phyloP scores from a whole-genome alignment of 495 filamentous ascomycete genomes.

The Penicillium argentinense region DNA sequence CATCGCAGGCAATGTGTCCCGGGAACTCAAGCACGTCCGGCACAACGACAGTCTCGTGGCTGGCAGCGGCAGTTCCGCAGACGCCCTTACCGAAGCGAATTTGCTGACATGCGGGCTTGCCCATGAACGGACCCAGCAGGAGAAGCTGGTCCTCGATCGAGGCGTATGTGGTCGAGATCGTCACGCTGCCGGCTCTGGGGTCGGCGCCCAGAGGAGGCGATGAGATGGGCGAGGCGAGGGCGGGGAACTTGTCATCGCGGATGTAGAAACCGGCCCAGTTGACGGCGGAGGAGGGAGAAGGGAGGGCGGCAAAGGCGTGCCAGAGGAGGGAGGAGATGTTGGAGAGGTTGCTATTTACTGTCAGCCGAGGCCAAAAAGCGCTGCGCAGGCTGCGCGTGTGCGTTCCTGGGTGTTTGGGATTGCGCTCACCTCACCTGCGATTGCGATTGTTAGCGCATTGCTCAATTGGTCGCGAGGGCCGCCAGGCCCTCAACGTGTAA shows the following conservation, averaged over 20 bases:
- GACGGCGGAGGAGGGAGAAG: constrained; percentile 66
- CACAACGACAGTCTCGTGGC: constrained; percentile 65
- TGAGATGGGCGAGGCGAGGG: constrained; percentile 31
- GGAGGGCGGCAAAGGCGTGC: constrained; percentile 79
- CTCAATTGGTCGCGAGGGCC: constrained; percentile 4
- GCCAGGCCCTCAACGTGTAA: constrained; percentile 2
- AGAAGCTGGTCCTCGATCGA: constrained; percentile 40
- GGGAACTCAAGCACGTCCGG: constrained; percentile 74
- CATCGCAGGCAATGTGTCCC: constrained; percentile 91
- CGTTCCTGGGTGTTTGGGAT: constrained; percentile 4
- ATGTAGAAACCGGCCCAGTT: constrained; percentile 97
- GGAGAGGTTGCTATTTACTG: constrained; percentile 69
- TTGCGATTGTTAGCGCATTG: constrained; percentile 10
- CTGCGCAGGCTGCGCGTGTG: not conserved
- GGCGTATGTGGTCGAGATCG: constrained; percentile 28
- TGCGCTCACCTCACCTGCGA: constrained; percentile 58
- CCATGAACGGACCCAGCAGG: constrained; percentile 85
- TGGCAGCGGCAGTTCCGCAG: constrained; percentile 74
- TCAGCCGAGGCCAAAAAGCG: not conserved
- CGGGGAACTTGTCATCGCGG: constrained; percentile 57
- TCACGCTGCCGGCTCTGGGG: constrained; percentile 12
- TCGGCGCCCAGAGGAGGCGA: constrained; percentile 21
- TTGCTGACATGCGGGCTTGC: constrained; percentile 83
- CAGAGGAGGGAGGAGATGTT: constrained; percentile 83
- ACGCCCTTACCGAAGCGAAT: constrained; percentile 80